Evolutionary conservation across 2,329 filamentous ascomycete species (phyloP).

Genomic region (Ophiocordyceps camponoti-leonardi): DNA sequence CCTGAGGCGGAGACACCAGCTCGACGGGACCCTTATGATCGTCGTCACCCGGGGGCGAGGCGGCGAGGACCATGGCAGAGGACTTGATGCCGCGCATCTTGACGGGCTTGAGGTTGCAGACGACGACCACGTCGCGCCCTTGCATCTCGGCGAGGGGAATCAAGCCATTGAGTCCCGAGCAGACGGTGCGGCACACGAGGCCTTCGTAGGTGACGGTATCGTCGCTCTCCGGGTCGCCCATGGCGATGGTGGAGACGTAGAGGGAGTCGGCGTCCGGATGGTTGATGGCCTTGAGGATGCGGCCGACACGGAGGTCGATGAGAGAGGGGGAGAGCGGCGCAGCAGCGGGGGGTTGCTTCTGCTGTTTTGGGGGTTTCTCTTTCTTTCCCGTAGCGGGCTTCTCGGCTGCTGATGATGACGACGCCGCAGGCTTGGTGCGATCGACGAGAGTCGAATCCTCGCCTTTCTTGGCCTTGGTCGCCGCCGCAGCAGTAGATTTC

Average conservation of each 20-base stretch:
- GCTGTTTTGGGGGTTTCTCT: conserved; percentile 68
- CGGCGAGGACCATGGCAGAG: conserved; percentile 82
- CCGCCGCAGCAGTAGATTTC: conserved; percentile 48
- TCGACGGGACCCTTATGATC: conserved; percentile 85
- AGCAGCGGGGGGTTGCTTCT: conserved; percentile 43
- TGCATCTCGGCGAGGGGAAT: conserved; percentile 94
- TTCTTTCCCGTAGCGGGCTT: conserved; percentile 69
- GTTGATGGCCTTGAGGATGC: conserved; percentile 89
- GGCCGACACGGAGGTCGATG: conserved; percentile 90
- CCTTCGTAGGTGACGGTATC: conserved; percentile 87
- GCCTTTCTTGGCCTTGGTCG: conserved; percentile 84
- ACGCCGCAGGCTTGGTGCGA: conserved; percentile 36
- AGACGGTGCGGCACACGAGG: conserved; percentile 84
- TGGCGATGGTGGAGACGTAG: conserved; percentile 87
- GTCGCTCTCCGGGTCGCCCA: conserved; percentile 74
- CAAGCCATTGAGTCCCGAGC: conserved; percentile 88
- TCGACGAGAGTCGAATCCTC: conserved; percentile 33
- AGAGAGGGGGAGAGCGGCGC: conserved; percentile 67
- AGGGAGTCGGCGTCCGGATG: conserved; percentile 95
- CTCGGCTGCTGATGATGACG: conserved; percentile 12
- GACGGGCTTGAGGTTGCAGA: conserved; percentile 96
- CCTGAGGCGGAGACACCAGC: conserved; percentile 69
- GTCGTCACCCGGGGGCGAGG: conserved; percentile 73
- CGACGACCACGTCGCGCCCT: conserved; percentile 80
- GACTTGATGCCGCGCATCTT: conserved; percentile 86